Evolutionary conservation across 1,284 basidiomycete genomes (phyloP).

Genomic region (Phaffia rhodozyma): DNA sequence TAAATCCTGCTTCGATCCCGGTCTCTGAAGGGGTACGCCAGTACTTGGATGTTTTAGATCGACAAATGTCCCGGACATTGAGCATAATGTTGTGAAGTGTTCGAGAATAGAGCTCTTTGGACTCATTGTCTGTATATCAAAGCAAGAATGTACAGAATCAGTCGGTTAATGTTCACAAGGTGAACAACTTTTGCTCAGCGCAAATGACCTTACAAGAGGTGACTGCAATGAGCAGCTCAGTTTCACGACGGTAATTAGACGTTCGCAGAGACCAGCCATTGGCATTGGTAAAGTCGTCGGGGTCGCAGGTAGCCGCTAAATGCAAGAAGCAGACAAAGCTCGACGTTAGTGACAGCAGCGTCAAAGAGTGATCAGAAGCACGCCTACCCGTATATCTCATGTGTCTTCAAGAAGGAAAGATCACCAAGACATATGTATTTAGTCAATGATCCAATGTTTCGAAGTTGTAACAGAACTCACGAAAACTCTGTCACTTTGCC

Average conservation of each 20-base stretch:
- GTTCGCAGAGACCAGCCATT: conserved; percentile 70
- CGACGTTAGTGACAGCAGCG: background rate
- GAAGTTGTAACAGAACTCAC: conserved; percentile 40
- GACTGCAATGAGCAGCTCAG: conserved; percentile 70
- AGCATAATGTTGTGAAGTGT: conserved; percentile 93
- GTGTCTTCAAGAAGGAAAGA: conserved; percentile 42
- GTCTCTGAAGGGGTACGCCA: conserved; percentile 47
- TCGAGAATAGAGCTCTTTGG: conserved; percentile 84
- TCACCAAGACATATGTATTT: conserved; percentile 10
- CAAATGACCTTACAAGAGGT: conserved; percentile 4
- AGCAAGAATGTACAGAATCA: background rate
- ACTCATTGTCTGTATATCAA: conserved; percentile 43
- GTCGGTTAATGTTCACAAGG: background rate
- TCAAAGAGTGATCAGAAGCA: too few relatives aligned
- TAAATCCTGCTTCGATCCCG: conserved; percentile 58
- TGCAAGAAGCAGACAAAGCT: background rate
- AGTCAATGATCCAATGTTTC: background rate
- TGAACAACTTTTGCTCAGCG: background rate
- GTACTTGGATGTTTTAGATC: conserved; percentile 86
- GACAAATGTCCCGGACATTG: conserved; percentile 97
- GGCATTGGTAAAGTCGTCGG: conserved; percentile 76
- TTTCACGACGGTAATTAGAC: conserved; percentile 75
- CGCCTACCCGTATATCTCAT: conserved; percentile 63
- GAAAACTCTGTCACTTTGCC: conserved; percentile 69
- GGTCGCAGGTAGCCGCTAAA: conserved; percentile 70